Conservation (phyloP, 345 rosid species). For the Cardamine occulta region DNA sequence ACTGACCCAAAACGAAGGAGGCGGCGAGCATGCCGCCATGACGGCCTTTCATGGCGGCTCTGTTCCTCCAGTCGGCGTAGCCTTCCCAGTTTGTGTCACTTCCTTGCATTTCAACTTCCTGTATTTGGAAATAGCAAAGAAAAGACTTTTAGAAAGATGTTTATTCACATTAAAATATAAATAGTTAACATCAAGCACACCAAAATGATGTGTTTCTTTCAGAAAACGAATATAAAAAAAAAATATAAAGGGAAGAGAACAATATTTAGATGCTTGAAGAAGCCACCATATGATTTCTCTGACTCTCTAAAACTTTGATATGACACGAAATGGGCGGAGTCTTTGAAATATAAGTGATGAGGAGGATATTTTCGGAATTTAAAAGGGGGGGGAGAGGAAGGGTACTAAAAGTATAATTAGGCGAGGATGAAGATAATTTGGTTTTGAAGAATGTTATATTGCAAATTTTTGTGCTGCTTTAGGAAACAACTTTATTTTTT, state of each 20-base stretch:
- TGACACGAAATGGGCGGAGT: not conserved
- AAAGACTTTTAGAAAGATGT: not conserved
- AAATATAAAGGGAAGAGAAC: not conserved
- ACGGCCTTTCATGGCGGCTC: slow-evolving; percentile 58
- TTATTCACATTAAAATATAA: not conserved
- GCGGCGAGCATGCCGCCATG: slow-evolving; percentile 85
- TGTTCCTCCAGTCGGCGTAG: slow-evolving; percentile 66
- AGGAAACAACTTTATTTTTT: no score
- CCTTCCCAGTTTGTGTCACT: slow-evolving; percentile 61
- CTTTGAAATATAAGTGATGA: slow-evolving; percentile 34
- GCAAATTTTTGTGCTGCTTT: not conserved
- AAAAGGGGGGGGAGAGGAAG: slow-evolving; percentile 31
- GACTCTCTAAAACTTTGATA: slow-evolving; percentile 11
- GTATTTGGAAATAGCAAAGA: not conserved
- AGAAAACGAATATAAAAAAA: not conserved
- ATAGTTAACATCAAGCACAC: not conserved
- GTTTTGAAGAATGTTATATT: no score
- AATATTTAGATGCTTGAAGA: slow-evolving; percentile 22
- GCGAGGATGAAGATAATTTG: no score
- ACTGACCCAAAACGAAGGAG: slow-evolving; percentile 63
- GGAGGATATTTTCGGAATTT: slow-evolving; percentile 38
- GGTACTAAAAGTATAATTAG: not conserved
- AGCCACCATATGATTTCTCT: slow-evolving; percentile 53
- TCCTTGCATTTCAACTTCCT: slow-evolving; percentile 52
- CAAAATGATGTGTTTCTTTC: not conserved